Evolutionary conservation across 108 stramenopile species (phyloP), one percentile per base, ranked within the genome.

Genomic region (Cafeteria roenbergensis): DNA sequence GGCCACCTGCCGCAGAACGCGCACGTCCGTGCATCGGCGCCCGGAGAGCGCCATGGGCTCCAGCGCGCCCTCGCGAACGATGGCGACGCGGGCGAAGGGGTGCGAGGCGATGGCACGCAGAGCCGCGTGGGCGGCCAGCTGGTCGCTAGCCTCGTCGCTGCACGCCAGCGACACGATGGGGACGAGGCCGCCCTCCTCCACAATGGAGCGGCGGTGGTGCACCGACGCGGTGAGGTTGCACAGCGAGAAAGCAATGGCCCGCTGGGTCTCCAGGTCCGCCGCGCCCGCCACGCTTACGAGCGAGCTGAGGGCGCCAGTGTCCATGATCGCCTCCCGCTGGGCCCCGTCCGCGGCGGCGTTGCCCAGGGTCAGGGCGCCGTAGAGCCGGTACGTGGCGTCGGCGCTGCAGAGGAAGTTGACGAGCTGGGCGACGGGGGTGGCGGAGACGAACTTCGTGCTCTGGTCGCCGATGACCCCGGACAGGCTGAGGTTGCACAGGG

Each of bases 311-410:
- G 84, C 86, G 27, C 86, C 87, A 33, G 64, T 72, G 24, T 79
- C 55, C 29, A 87, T 66, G 32, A 88, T 64, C 31, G 62, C 57
- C 4, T 63, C 72, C 35, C 87, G 87, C 3, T 86, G 71, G 34
- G 34, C 59, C 25, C 58, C 55, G 55, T 85, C 70, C 34, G 78
- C 66, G 53, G 87, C 86, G 57, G 88, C 80, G 81, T 90, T 90
- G 25, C 89, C 89, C 20, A 90, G 77, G 22, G 86, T 75, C 1
- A 88, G 76, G 28, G 87, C 87, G n/a, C 86, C 89, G 57, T 88
- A 90, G n/a, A 88, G 79, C 42, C 85, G 63, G 75, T 86, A 85
- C 28, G 87, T 85, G 12, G 84, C 69, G 64, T 86, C 86, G 24
- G 84, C 77, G 59, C 77, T 78, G 64, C 87, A 90, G 8, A 90